Base-by-base conservation (phyloP, 257 asterid genomes). In the Avicennia marina region DNA sequence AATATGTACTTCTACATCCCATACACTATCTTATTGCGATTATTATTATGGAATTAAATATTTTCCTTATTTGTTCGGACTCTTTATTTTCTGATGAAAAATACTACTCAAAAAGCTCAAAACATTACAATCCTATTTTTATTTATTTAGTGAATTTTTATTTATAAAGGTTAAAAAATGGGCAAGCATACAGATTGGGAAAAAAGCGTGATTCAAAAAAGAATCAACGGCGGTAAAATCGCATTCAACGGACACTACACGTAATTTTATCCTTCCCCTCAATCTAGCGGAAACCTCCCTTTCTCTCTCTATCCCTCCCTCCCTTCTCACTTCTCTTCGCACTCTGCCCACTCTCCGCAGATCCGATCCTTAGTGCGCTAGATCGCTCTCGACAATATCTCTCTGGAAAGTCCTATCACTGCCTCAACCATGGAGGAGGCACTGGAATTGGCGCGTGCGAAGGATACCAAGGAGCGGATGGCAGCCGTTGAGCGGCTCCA, bases 381-480 rank as follows among this genome's bases (percentile, higher is more conserved):
- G 69, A 76, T 64, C 69, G 63, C 48, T 36, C 11, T 34, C 49
- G 0, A 36, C 41, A 12, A 12, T 11, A 12, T 36, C 3, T 5
- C 10, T 11, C 13, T 11, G 6, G 41, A 36, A 36, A 4, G 6
- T 0, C 13, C 10, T 3, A 5, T 11, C 41, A 0, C 2, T 12
- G 9, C 41, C 41, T 5, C 41, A 8, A 2, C 68, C 26, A 89
- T 93, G 99, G 99, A 93, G 89, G 97, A 79, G 82, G 99, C 97
- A 31, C 66, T 93, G 57, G 97, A 89, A 66, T 74, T 83, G 80
- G 89, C 87, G 72, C 95, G 95, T 58, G 95, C 95, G 6, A 93
- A 93, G 87, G 98, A 93, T 79, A 93, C 98, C 25, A 93, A 93
- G 80, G 96, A 93, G 81, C 79, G 98, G 71, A 93, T 93, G 98